These are phyloP conservation scores for Penicillium hesseltinei DNA, from an alignment of 2,329 filamentous ascomycete species.

Conservation along the genomic window DNA sequence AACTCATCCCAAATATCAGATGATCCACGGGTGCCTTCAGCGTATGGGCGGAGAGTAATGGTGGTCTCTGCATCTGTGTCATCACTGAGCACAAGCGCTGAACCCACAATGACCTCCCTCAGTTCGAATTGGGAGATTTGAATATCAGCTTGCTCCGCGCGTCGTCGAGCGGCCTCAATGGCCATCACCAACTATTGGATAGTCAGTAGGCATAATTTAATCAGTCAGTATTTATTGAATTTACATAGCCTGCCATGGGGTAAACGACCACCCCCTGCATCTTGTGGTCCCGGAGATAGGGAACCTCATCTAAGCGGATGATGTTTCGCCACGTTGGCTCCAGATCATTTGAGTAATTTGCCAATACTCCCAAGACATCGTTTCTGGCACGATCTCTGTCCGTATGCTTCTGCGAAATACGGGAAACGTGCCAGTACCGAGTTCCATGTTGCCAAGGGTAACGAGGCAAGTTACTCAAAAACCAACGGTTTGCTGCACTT, in stretches of 20 bases:
- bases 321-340: slow-evolving; percentile 31
- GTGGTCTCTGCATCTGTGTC: slow-evolving; percentile 51
- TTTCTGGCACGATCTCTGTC: slow-evolving; percentile 22
- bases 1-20: slow-evolving; percentile 31
- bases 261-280: slow-evolving; percentile 33
- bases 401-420: slow-evolving; percentile 35
- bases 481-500: slow-evolving; percentile 13
- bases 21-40: slow-evolving; percentile 42
- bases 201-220: neutral
- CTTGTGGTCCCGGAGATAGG: slow-evolving; percentile 31
- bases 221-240: neutral
- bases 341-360: slow-evolving; percentile 27
- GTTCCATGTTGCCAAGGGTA: slow-evolving; percentile 53
- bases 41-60: slow-evolving; percentile 43
- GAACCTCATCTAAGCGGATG: slow-evolving; percentile 24
- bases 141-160: slow-evolving; percentile 25
- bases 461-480: slow-evolving; percentile 36
- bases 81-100: slow-evolving; percentile 50
- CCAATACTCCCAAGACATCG: slow-evolving; percentile 28
- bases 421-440: slow-evolving; percentile 46
- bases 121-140: slow-evolving; percentile 48
- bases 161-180: slow-evolving; percentile 34
- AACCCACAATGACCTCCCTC: slow-evolving; percentile 48
- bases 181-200: slow-evolving; percentile 28
- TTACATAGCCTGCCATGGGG: slow-evolving; percentile 27